Evolutionary conservation across 1,284 basidiomycete species (phyloP).

Genomic region (Trichosporon sp.): DNA sequence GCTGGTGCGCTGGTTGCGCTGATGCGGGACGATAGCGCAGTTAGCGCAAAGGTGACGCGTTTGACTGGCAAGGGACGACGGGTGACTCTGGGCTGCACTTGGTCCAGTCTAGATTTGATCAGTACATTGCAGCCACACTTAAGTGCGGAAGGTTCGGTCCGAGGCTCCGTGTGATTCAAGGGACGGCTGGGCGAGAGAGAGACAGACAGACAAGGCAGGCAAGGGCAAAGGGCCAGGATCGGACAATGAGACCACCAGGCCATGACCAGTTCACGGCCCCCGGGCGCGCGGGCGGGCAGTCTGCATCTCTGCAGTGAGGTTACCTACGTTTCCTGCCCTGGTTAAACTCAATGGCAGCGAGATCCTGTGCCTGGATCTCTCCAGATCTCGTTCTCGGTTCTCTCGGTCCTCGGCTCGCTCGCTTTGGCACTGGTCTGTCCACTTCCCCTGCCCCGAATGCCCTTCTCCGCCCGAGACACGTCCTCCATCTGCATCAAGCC

Average conservation of each 20-base stretch:
- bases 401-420: conserved; percentile 12
- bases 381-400: conserved; percentile 19
- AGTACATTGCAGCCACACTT: conserved; percentile 1
- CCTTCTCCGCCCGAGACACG: conserved; percentile 9
- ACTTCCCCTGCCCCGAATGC: not conserved
- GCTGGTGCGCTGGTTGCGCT: no score
- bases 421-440: not conserved
- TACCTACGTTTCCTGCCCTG: not conserved
- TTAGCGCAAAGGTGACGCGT: no score
- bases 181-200: not conserved
- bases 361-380: conserved; percentile 18
- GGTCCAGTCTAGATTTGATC: not conserved
- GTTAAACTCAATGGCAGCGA: conserved; percentile 8
- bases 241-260: not conserved
- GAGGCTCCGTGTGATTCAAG: conserved; percentile 11
- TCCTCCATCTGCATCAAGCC: not conserved
- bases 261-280: not conserved
- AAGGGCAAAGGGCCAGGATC: not conserved
- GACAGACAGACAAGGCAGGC: not conserved
- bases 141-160: conserved; percentile 7
- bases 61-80: not conserved
- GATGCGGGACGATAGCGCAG: no score
- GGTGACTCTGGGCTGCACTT: not conserved
- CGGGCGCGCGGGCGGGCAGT: no score
- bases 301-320: not conserved